Base-by-base conservation (phyloP, 805 yeast genomes). In the Saccharomycopsis babjevae region DNA sequence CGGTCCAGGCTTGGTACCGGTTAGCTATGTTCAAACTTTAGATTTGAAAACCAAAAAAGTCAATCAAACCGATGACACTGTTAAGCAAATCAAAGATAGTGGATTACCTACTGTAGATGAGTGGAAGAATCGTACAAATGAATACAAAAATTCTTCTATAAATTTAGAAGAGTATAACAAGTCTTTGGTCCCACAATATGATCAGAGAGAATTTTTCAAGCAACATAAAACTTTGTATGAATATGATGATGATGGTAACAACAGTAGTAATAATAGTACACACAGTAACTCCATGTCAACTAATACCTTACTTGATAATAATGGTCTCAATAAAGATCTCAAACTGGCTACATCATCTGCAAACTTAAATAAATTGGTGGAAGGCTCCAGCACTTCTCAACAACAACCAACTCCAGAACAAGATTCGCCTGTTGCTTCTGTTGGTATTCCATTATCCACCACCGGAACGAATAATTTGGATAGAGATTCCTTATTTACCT, bases 1-100 rank as follows among this genome's bases (percentile, higher is more conserved):
- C 30, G 99, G 97, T 0, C 98, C 98, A 0, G 99, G 99, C 1
- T 78, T 94, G 55, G 96, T 94, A 7, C 99, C 99, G 0, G 92
- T 89, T 5, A 82, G 89, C 20, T 94, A 88, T 68, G 94, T 94
- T 28, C 89, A 90, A 69, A 80, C 93, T 42, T 83, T 93, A 50
- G 96, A 94, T 71, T 79, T 91, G 62, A 76, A 83, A 28, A 78
- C 89, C 1, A 82, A 86, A 60, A 75, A 78, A 67, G 77, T 86
- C 60, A 77, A 87, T 57, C 42, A 59, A 32, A 79, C 78, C 32
- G 77, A 83, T 66, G 76, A 82, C 58, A 79, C 83, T 43, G 68
- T 72, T 66, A 83, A 78, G 50, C 86, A 85, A 54, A 86, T 94
- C 50, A 75, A 77, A 57, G 74, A 76, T 36, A 90, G 88, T 54